Evolutionary conservation across 805 yeast genomes (phyloP), one percentile per base, ranked within the genome.

Genomic region (Spathaspora gorwiae): DNA sequence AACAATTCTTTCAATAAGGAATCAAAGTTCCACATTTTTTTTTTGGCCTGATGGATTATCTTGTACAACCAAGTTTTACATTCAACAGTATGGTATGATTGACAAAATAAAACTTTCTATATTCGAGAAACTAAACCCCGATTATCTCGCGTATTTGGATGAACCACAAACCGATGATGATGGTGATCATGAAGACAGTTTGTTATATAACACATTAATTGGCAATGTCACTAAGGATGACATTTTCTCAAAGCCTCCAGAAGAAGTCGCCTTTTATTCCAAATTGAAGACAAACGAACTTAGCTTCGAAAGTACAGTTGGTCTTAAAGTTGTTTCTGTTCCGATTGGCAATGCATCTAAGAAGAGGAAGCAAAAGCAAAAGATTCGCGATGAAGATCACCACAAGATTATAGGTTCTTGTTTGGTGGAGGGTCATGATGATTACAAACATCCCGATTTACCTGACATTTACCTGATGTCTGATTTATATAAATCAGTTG

Each of bases 241-340:
- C 10, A 31, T 10, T 14, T 19, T 37, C 13, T 8, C 26, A 9
- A 24, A 24, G 15, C 26, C 39, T 7, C 45, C 41, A 4, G 30
- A 30, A 19, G 46, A 47, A 31, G 27, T 40, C 6, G 27, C 42
- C 3, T 43, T 73, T 45, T 84, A 82, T 48, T 83, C 90, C 48
- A 78, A 71, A 29, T 29, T 29, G 12, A 29, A 9, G 12, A 9
- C 32, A 5, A 11, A 88, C 49, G 50, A 56, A 14, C 54, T 57
- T 37, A 47, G 47, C 45, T 39, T 45, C 26, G 44, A 43, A 33
- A 49, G 46, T 29, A 15, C 15, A 6, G 35, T 44, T 8, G 56
- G 54, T 2, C 36, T 47, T 15, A 42, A 47, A 12, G 29, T 14
- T 1, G 26, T 46, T 40, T 41, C 40, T 35, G 7, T 51, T 11